Percentiles rank a stretch among this genome's conserved stretches.
Conservation (phyloP, 2,329 filamentous ascomycete genomes). For the Beauveria scarabaeidicola region DNA sequence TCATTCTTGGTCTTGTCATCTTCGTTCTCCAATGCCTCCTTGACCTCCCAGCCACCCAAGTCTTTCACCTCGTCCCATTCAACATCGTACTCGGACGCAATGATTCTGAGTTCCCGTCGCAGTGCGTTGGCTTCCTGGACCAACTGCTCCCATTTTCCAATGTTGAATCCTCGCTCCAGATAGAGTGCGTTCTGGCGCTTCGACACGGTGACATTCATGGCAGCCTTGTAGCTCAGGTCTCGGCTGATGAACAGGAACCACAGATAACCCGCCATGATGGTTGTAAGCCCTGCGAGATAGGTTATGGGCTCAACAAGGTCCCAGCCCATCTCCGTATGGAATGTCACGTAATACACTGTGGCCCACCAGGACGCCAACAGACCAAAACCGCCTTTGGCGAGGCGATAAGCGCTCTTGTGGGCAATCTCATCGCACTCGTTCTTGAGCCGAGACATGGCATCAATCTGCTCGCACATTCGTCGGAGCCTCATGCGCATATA, state of each 20-base stretch:
- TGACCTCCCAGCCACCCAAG: slow-evolving; percentile 58
- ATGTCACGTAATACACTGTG: slow-evolving; percentile 64
- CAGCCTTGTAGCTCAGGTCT: slow-evolving; percentile 77
- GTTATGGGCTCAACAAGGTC: slow-evolving; percentile 87
- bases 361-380: slow-evolving; percentile 72
- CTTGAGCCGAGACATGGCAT: slow-evolving; percentile 64
- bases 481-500: slow-evolving; percentile 72
- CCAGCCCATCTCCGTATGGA: slow-evolving; percentile 74
- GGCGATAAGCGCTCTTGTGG: slow-evolving; percentile 65
- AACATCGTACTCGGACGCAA: slow-evolving; percentile 82
- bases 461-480: slow-evolving; percentile 61
- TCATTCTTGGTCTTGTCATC: slow-evolving; percentile 28
- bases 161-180: slow-evolving; percentile 64
- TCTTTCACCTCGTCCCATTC: slow-evolving; percentile 77
- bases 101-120: slow-evolving; percentile 66
- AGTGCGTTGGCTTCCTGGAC: slow-evolving; percentile 73
- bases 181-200: slow-evolving; percentile 71
- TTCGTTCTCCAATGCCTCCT: slow-evolving; percentile 48
- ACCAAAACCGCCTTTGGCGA: slow-evolving; percentile 73
- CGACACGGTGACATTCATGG: slow-evolving; percentile 79
- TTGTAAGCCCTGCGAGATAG: slow-evolving; percentile 78
- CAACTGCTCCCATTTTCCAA: slow-evolving; percentile 66
- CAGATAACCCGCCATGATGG: slow-evolving; percentile 81
- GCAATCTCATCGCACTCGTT: slow-evolving; percentile 72
- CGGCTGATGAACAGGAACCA: slow-evolving; percentile 93